Percentiles rank a stretch among this genome's conserved stretches.
phyloP scores from a whole-genome alignment of 805 yeast species.

The Kodamaea fukazawae region DNA sequence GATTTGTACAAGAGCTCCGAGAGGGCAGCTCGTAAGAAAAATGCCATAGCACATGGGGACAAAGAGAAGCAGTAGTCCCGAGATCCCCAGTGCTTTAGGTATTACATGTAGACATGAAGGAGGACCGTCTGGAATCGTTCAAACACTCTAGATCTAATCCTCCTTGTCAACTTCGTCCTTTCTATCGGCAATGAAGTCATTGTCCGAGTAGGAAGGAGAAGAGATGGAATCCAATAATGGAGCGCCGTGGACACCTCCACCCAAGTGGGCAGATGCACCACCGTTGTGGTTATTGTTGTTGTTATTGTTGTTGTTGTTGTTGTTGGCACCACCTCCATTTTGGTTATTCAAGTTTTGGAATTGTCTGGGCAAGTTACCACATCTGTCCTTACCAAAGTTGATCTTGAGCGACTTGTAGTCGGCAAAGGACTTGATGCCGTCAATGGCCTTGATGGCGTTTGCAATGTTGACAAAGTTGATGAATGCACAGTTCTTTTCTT shows the following conservation, averaged over 20 bases:
- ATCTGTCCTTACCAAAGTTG: conserved; percentile 52
- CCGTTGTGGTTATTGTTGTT: neutral
- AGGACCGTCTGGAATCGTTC: too few species aligned
- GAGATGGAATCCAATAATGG: conserved; percentile 14
- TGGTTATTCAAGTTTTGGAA: conserved; percentile 33
- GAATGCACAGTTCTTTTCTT: conserved; percentile 84
- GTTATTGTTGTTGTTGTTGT: conserved; percentile 8
- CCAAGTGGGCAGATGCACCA: neutral
- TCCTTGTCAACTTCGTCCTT: conserved; percentile 8
- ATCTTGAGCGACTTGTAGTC: conserved; percentile 68
- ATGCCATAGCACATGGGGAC: too few species aligned
- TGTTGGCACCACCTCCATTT: conserved; percentile 2
- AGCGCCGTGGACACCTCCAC: conserved; percentile 4
- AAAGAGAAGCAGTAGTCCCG: too few species aligned
- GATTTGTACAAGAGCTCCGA: too few species aligned
- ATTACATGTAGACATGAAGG: too few species aligned
- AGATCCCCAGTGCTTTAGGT: too few species aligned
- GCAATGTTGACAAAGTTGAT: conserved; percentile 89
- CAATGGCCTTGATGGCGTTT: conserved; percentile 88
- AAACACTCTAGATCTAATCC: neutral
- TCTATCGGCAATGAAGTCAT: conserved; percentile 22
- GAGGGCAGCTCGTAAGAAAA: too few species aligned
- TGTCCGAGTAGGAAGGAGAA: conserved; percentile 21
- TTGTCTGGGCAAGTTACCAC: conserved; percentile 91
- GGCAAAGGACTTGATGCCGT: conserved; percentile 75